Evolutionary conservation across 2,329 filamentous ascomycete species (phyloP).

Genomic region (Exophiala sideris): DNA sequence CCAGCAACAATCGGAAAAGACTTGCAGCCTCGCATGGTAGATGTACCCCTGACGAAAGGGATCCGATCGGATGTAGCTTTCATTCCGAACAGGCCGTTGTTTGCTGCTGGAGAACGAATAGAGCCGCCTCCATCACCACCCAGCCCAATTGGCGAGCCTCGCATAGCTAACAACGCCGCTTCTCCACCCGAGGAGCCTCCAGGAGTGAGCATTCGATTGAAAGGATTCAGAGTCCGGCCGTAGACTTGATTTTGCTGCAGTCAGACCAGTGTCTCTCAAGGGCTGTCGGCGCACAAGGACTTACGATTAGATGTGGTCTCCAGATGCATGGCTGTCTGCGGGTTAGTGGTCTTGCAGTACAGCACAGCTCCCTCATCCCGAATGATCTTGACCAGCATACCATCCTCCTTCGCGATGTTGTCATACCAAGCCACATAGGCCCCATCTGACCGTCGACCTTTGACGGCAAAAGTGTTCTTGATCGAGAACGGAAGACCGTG

Average conservation of each 20-base stretch:
- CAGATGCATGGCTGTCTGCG: slow-evolving; percentile 40
- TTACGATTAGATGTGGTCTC: slow-evolving; percentile 32
- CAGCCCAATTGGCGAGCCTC: slow-evolving; percentile 57
- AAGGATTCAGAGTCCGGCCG: slow-evolving; percentile 60
- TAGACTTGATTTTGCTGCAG: slow-evolving; percentile 53
- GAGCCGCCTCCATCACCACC: slow-evolving; percentile 57
- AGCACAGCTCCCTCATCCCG: slow-evolving; percentile 46
- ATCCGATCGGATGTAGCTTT: slow-evolving; percentile 44
- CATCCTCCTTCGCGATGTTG: slow-evolving; percentile 24
- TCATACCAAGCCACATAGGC: slow-evolving; percentile 26
- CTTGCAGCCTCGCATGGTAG: slow-evolving; percentile 42
- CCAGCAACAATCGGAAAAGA: slow-evolving; percentile 48
- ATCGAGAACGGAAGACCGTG: slow-evolving; percentile 18
- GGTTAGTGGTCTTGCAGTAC: slow-evolving; percentile 52
- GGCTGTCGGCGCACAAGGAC: too few species aligned
- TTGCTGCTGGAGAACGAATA: slow-evolving; percentile 47
- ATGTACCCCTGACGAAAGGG: slow-evolving; percentile 50
- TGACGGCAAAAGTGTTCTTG: slow-evolving; percentile 29
- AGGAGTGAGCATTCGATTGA: slow-evolving; percentile 56
- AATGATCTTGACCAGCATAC: slow-evolving; percentile 26
- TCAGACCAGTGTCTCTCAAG: slow-evolving; percentile 35
- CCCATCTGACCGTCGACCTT: slow-evolving; percentile 31
- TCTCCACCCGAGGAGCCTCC: slow-evolving; percentile 67
- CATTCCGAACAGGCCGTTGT: slow-evolving; percentile 49
- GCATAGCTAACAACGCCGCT: slow-evolving; percentile 57